Conservation (phyloP, 345 rosid species). For the Populus ilicifolia region DNA sequence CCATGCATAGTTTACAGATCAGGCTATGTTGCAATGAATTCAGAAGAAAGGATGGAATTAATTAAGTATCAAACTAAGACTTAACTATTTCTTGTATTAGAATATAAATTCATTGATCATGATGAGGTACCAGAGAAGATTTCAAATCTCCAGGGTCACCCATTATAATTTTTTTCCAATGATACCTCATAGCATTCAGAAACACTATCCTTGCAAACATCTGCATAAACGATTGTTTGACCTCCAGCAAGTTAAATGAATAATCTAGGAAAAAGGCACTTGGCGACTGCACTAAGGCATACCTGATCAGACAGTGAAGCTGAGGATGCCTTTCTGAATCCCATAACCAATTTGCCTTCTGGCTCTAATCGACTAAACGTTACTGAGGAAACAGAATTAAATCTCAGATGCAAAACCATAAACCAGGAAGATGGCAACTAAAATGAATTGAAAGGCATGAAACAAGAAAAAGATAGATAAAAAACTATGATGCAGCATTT, state of each 20-base stretch:
- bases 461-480: conserved; percentile 7
- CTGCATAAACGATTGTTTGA: neutral
- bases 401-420: conserved; percentile 27
- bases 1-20: no score
- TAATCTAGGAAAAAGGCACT: neutral
- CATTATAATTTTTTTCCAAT: no score
- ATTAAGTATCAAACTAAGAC: no score
- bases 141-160: no score
- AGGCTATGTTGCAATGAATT: no score
- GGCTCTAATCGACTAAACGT: conserved; percentile 93
- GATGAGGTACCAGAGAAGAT: no score
- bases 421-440: conserved; percentile 9
- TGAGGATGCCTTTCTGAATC: conserved; percentile 79
- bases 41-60: no score
- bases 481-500: neutral
- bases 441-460: conserved; percentile 10
- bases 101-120: no score
- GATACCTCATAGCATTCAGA: no score
- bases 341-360: conserved; percentile 90
- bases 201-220: neutral
- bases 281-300: conserved; percentile 17
- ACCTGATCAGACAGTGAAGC: conserved; percentile 83
- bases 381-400: conserved; percentile 49
- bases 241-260: neutral
- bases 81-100: no score